Evolutionary conservation across 805 yeast genomes (phyloP), one percentile per base, ranked within the genome.

Genomic region (Middelhovenomyces tepae): DNA sequence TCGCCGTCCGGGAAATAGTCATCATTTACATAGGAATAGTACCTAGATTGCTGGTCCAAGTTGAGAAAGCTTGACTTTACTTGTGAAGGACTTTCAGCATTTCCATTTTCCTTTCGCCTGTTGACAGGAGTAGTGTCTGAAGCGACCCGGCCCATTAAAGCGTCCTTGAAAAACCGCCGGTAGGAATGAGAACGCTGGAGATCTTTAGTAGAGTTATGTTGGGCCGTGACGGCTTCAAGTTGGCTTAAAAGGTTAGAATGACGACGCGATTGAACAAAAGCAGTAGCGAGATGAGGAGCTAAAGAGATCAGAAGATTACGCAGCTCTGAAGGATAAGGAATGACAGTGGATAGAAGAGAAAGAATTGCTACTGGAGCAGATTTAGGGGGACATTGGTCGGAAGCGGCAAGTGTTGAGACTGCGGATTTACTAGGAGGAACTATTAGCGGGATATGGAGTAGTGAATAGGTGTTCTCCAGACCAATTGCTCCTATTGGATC

Each of bases 291-390:
- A 36, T 54, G 58, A 4, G 59, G 58, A 7, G 50, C 47, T 7
- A 54, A 42, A 11, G 44, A 27, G 13, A 28, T 28, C n/a, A 54
- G 29, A 7, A 42, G 28, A 16, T 37, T 37, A 17, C 45, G 37
- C 23, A 54, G 37, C 16, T 44, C 36, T 16, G 31, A 30, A 2
- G 58, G 56, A 36, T 50, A 54, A 6, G 59, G 59, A 11, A 54
- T 47, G 6, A 52, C 36, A 11, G 50, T 45, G 3, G 59, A 50
- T 40, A 51, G 33, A 16, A 54, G 31, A 14, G 57, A 53, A 1
- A 54, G 31, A 11, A 54, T 47, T 4, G 54, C 59, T 16, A 54
- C 40, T 5, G 59, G 58, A n/a, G 50, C 53, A 5, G 45, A 32
- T 16, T 34, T 28, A 18, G 31, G 34, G 10, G 29, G 41, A n/a